phyloP scores from a whole-genome alignment of 495 filamentous ascomycete species.

The Hypoxylon cercidicola region DNA sequence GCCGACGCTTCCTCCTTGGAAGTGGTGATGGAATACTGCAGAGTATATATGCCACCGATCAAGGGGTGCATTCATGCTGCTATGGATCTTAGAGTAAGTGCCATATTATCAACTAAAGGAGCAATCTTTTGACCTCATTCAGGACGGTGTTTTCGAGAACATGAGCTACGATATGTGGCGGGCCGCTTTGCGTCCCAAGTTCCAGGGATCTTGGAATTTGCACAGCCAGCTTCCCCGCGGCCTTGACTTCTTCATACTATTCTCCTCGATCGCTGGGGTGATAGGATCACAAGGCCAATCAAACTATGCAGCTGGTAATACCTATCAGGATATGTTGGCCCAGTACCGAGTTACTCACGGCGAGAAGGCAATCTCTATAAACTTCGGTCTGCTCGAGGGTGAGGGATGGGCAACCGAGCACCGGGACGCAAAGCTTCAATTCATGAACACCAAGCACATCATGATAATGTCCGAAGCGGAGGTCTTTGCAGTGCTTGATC shows the following conservation, averaged over 20 bases:
- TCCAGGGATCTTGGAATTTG: conserved; percentile 55
- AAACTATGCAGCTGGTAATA: conserved; percentile 65
- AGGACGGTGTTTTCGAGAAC: conserved; percentile 17
- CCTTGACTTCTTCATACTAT: conserved; percentile 42
- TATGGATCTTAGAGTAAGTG: conserved; percentile 25
- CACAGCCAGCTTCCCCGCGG: conserved; percentile 52
- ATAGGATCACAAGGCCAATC: conserved; percentile 61
- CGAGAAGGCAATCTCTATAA: conserved; percentile 51
- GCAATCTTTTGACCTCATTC: not conserved
- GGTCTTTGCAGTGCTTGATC: not conserved
- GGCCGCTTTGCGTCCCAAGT: conserved; percentile 51
- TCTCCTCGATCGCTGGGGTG: conserved; percentile 54
- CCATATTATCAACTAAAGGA: not conserved
- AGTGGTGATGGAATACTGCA: conserved; percentile 17
- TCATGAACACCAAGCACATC: conserved; percentile 24
- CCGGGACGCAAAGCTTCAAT: not conserved
- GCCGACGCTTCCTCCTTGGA: conserved; percentile 23
- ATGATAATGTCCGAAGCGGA: conserved; percentile 24
- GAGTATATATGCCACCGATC: conserved; percentile 51
- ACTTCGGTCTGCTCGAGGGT: conserved; percentile 52
- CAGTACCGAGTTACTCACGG: conserved; percentile 39
- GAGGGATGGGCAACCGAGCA: conserved; percentile 38
- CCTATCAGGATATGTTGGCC: conserved; percentile 57
- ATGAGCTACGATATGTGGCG: conserved; percentile 44
- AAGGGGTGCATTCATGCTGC: conserved; percentile 53